phyloP scores from a whole-genome alignment of 2,329 filamentous ascomycete species.

The Clonostachys chloroleuca region DNA sequence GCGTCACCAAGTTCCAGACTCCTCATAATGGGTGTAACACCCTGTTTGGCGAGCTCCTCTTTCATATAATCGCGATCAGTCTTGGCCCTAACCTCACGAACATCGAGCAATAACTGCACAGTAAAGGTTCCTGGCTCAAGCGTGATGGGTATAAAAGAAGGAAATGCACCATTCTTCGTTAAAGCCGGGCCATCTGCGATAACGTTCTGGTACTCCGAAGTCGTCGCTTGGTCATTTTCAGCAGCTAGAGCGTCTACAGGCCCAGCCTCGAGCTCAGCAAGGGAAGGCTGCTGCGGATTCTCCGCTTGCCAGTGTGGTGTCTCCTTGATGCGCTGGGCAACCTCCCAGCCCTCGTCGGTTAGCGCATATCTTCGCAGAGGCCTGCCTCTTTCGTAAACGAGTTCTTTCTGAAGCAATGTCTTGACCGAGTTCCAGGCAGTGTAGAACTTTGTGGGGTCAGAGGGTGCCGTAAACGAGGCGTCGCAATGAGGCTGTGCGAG shows the following conservation, averaged over 20 bases:
- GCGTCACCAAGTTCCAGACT: slow-evolving; percentile 70
- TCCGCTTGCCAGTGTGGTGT: slow-evolving; percentile 31
- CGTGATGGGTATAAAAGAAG: slow-evolving; percentile 52
- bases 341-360: slow-evolving; percentile 75
- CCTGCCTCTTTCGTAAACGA: slow-evolving; percentile 67
- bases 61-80: slow-evolving; percentile 75
- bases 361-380: slow-evolving; percentile 65
- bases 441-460: slow-evolving; percentile 64
- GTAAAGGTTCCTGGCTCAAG: slow-evolving; percentile 64
- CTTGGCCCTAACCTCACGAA: slow-evolving; percentile 68
- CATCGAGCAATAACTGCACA: slow-evolving; percentile 69
- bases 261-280: background rate
- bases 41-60: slow-evolving; percentile 63
- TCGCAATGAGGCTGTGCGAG: slow-evolving; percentile 69
- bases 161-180: slow-evolving; percentile 24
- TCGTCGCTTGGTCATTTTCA: background rate
- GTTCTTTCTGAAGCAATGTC: slow-evolving; percentile 66
- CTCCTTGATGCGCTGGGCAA: slow-evolving; percentile 59
- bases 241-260: background rate
- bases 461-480: slow-evolving; percentile 65
- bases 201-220: slow-evolving; percentile 2
- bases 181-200: slow-evolving; percentile 10
- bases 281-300: slow-evolving; percentile 4
- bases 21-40: slow-evolving; percentile 61
- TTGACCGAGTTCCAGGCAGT: slow-evolving; percentile 85